A percentile compares a stretch with the other conserved stretches of the same genome.
phyloP scores from a whole-genome alignment of 2,329 filamentous ascomycete genomes.

The Endoconidiophora laricicola region DNA sequence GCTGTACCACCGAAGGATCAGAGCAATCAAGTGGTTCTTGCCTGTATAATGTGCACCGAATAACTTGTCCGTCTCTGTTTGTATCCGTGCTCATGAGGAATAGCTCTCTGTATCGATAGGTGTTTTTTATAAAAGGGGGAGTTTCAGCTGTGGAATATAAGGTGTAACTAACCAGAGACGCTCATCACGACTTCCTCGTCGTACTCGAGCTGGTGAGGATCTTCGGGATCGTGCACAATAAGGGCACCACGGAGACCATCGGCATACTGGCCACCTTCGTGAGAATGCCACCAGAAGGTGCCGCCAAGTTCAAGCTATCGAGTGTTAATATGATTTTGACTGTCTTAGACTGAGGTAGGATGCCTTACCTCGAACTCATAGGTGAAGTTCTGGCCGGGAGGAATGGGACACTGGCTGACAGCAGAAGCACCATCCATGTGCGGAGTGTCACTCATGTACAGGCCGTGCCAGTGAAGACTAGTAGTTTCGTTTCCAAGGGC shows the following conservation, averaged over 20 bases:
- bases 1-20: no score
- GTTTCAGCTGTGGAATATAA: background rate
- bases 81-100: no score
- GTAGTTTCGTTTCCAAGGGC: constrained; percentile 35
- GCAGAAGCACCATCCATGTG: constrained; percentile 42
- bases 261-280: constrained; percentile 32
- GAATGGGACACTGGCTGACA: constrained; percentile 37
- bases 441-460: constrained; percentile 34
- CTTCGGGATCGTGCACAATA: constrained; percentile 34
- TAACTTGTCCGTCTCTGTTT: background rate
- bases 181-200: constrained; percentile 38
- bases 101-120: no score
- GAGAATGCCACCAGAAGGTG: constrained; percentile 28
- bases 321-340: background rate
- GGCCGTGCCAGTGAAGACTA: constrained; percentile 41
- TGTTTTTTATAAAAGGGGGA: no score
- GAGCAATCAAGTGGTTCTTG: no score
- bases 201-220: constrained; percentile 28
- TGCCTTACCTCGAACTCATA: constrained; percentile 32
- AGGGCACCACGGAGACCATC: constrained; percentile 39
- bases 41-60: no score
- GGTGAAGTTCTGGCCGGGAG: constrained; percentile 33
- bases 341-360: no score
- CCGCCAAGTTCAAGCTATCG: constrained; percentile 24
- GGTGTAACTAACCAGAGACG: constrained; percentile 21